Conservation (phyloP, 176 grass and related monocot genomes). For the Musa schizocarpa region DNA sequence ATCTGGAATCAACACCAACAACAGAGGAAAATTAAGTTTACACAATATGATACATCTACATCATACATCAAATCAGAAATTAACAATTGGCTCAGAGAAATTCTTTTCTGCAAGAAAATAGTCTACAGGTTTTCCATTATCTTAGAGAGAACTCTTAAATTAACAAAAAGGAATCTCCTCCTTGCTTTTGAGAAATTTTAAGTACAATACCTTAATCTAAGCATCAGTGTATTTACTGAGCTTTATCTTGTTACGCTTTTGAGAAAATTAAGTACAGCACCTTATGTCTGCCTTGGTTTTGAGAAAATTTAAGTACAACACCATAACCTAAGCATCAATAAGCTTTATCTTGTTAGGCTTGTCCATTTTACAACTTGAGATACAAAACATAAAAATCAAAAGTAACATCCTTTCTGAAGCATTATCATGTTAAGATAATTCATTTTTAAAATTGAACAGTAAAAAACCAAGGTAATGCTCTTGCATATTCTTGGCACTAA, state of each 20-base stretch:
- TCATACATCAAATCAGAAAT: neutral
- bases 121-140: too few species aligned
- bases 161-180: neutral
- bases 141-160: too few species aligned
- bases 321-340: too few species aligned
- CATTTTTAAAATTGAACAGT: neutral
- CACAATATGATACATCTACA: neutral
- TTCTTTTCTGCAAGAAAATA: neutral
- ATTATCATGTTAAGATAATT: neutral
- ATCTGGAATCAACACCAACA: slow-evolving; percentile 31
- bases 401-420: neutral
- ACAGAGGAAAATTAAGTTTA: neutral
- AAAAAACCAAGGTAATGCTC: neutral
- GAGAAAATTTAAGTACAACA: too few species aligned
- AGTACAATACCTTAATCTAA: too few species aligned
- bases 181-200: neutral
- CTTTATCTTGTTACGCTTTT: too few species aligned
- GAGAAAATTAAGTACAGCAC: too few species aligned
- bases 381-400: neutral
- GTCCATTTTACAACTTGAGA: neutral
- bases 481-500: too few species aligned
- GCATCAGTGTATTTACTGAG: too few species aligned
- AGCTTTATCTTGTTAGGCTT: neutral
- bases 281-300: too few species aligned
- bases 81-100: neutral